Base-by-base conservation (phyloP, 106 monocot genomes). In the Alisma plantagoaquatica region DNA sequence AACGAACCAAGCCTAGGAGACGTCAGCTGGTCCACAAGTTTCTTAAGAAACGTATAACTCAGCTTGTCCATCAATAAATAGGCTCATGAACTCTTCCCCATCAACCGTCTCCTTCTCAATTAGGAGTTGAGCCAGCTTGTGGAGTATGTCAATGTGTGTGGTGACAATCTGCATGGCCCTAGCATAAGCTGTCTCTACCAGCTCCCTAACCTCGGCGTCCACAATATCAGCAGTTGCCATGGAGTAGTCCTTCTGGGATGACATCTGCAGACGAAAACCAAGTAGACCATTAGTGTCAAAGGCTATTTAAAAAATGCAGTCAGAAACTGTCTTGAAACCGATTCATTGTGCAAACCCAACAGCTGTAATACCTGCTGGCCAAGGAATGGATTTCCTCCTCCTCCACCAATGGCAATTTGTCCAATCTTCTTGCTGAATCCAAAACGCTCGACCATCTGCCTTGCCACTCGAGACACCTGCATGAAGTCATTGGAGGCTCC, bases 361-460 rank as follows among this genome's bases (percentile, higher is more conserved):
- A n/a, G n/a, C n/a, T n/a, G n/a, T n/a, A n/a, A n/a, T n/a, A 96
- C 94, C 94, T 96, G 96, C 57, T 98, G 96, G 24, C 96, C 96
- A 29, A 98, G 73, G 49, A 98, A 98, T 41, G 96, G 96, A 49
- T 98, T 98, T 41, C 96, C 96, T 43, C 96, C 89, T 35, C 76
- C 54, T 12, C 89, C 77, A 1, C 96, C 96, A 29, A 94, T 88
- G 27, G 94, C 88, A 27, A 94, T 56, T 64, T 94, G 94, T 3
- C 94, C 94, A 17, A 94, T 94, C 53, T 88, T 94, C 57, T 88
- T 94, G 57, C 94, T 94, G 69, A 88, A 94, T 0, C 94, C 94
- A 61, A 98, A 79, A 51, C 96, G 77, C 63, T 98, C 96, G 18
- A 98, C 89, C 96, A 98, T 98, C 60, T 98, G 96, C 41, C 96